Evolutionary conservation across 805 yeast genomes (phyloP), one percentile per base, ranked within the genome.

Genomic region (Starmerella floris): DNA sequence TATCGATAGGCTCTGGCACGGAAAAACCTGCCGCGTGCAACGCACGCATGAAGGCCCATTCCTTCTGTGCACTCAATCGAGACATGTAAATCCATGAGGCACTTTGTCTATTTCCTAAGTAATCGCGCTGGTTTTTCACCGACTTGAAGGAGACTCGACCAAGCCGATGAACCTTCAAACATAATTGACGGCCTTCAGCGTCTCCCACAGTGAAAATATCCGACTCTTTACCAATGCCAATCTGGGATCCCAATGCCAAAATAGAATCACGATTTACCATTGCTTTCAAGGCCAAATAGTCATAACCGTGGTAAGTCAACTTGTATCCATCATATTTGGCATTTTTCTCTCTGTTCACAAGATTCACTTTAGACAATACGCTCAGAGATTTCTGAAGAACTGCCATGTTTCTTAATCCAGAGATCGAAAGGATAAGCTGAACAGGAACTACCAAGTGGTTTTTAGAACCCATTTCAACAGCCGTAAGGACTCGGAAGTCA

Each of bases 211-310:
- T 72, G 60, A 80, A 84, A 55, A 91, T 87, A 64, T 91, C 98
- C 2, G 96, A 85, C 62, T 91, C 98, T 58, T 91, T 91, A 55
- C 98, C 98, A 40, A 91, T 95, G 46, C 97, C 98, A 52, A 88
- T 85, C 9, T 80, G 82, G 36, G 78, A 70, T 16, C 95, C 96
- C 15, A 88, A 73, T 1, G 88, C 79, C 54, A 77, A 77, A 9
- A 91, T 58, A 0, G 83, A 70, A 33, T 77, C 75, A 51, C 84
- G 69, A 55, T 78, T 80, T 49, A 81, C 67, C 76, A 91, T 74
- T 8, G 94, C 72, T 60, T 79, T 84, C 50, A 91, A 68, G 0
- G 97, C 97, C 51, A 91, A 68, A 58, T 83, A 91, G 62, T 91
- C 99, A 61, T 77, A 83, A 3, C 99, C 99, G 37, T 74, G 75